Evolutionary conservation across 2,329 filamentous ascomycete genomes (phyloP), one percentile per base, ranked within the genome.

Genomic region (Pseudocercospora pini-densiflorae): DNA sequence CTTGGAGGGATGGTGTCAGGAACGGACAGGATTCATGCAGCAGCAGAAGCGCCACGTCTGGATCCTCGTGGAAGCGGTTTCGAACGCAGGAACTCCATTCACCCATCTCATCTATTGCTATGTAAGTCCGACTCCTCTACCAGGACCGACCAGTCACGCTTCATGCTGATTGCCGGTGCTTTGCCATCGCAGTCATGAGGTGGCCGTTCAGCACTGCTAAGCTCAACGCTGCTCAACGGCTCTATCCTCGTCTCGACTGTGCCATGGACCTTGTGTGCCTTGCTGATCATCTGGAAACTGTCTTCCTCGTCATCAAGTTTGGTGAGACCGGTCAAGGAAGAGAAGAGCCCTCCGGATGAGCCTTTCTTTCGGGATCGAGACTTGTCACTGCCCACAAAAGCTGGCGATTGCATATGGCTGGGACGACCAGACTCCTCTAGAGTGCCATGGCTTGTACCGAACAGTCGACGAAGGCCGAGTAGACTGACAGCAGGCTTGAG

Each of bases 241-340:
- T 55, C 60, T 31, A 60, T 57, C 31, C 27, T 54, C 27, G 64
- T 60, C 33, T 55, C 59, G 8, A 57, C 55, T 23, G 60, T 59
- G 4, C 66, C 63, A 16, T 53, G 49, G 12, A 27, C 14, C 9
- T 27, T 9, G 21, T 65, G 51, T 23, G 40, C 62, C 54, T 58
- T 54, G 36, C 59, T 68, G 59, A 65, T 68, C 66, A 68, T 68
- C 53, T 68, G 55, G 33, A 64, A 63, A 33, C 66, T 68, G 36
- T 68, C 66, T 51, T 68, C 66, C 53, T 68, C 63, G 10, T 68
- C 66, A n/a, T 65, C 61, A 10, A 45, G 40, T 27, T 57, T 62
- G 4, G 51, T 57, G 33, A 61, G 21, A 7, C 63, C 63, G 31
- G 45, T 59, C 9, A 61, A 33, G 3, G 59, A 59, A 40, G 59